phyloP scores from a whole-genome alignment of 208 protist genomes.

The Acanthamoeba healyi region DNA sequence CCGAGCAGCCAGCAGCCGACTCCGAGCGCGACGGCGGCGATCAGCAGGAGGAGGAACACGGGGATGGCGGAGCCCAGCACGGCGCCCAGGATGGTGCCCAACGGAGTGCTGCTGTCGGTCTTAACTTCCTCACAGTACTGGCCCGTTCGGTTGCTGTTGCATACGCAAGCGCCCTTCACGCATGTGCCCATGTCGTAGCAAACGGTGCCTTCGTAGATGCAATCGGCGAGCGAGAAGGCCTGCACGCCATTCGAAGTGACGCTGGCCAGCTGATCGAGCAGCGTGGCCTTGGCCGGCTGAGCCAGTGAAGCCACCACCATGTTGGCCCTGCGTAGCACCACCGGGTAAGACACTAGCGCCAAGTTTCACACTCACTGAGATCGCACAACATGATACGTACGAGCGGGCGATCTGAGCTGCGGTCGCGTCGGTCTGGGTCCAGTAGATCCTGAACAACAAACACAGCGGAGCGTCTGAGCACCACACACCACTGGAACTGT shows the following conservation, averaged over 20 bases:
- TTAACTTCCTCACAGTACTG: not conserved
- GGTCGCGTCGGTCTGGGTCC: not conserved
- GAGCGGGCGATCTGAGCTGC: not conserved
- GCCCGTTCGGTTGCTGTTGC: not conserved
- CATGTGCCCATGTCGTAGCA: conserved; percentile 27
- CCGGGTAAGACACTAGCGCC: no score
- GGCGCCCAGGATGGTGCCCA: not conserved
- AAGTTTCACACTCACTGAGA: not conserved
- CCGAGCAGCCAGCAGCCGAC: not conserved
- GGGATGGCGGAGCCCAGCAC: not conserved
- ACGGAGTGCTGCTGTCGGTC: not conserved
- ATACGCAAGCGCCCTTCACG: conserved; percentile 10
- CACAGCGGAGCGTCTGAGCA: no score
- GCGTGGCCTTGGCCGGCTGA: not conserved
- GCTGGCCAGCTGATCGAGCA: not conserved
- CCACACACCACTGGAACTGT: no score
- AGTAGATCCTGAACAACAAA: no score
- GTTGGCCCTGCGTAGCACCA: not conserved
- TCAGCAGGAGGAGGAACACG: not conserved
- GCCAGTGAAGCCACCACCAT: not conserved
- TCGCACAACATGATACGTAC: not conserved
- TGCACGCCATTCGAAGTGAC: not conserved
- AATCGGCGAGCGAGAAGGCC: conserved; percentile 4
- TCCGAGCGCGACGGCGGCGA: not conserved
- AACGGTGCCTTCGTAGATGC: conserved; percentile 1